A percentile compares a stretch with the other conserved stretches of the same genome.
phyloP scores from a whole-genome alignment of 768 basidiomycete species.

The Termitomyces sp. region DNA sequence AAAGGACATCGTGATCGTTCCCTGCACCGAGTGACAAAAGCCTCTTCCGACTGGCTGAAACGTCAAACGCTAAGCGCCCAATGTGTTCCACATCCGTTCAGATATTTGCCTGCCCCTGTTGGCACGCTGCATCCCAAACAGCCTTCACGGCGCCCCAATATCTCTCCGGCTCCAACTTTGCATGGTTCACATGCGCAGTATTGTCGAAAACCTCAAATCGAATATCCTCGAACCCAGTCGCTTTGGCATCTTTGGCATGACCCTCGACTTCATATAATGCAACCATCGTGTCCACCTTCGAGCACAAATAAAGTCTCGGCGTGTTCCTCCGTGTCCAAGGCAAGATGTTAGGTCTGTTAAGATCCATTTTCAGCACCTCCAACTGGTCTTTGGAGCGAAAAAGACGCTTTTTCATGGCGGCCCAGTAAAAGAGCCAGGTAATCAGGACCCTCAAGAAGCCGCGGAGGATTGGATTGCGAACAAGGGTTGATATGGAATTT shows the following conservation, averaged over 20 bases:
- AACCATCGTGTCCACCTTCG: conserved; percentile 35
- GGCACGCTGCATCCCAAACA: conserved; percentile 30
- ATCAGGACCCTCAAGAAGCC: conserved; percentile 19
- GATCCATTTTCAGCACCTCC: conserved; percentile 19
- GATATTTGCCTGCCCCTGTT: neutral
- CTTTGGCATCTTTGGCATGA: conserved; percentile 27
- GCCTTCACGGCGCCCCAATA: conserved; percentile 37
- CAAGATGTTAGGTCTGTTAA: conserved; percentile 24
- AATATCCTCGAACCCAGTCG: conserved; percentile 24
- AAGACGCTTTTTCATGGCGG: conserved; percentile 16
- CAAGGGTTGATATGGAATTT: conserved; percentile 25
- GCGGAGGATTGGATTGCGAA: conserved; percentile 25
- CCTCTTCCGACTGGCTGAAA: no score
- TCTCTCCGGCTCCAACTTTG: conserved; percentile 31
- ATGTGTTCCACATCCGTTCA: no score
- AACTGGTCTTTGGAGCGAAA: conserved; percentile 18
- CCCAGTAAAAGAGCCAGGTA: conserved; percentile 20
- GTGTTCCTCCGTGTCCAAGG: conserved; percentile 36
- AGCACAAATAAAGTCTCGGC: conserved; percentile 42
- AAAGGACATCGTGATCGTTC: no score
- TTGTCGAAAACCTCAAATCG: conserved; percentile 31
- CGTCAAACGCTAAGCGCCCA: no score
- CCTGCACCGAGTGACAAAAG: no score
- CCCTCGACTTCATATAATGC: conserved; percentile 27
- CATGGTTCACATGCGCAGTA: conserved; percentile 42